Conservation (phyloP, 208 protist genomes). For the Vickermania spadyakhi region DNA sequence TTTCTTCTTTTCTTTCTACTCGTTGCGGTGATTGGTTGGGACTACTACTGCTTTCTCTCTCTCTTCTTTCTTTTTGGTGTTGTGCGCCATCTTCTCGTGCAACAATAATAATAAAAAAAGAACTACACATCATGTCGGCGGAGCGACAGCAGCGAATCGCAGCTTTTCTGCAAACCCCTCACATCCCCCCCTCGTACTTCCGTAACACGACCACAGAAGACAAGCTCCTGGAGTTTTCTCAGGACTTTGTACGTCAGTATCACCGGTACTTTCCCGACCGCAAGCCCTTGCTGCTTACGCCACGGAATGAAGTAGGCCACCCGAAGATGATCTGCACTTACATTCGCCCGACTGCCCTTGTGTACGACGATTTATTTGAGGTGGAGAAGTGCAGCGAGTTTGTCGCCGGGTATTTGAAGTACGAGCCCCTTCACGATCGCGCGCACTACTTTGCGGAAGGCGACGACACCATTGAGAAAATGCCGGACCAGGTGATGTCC, state of each 20-base stretch:
- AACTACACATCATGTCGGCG: conserved; percentile 9
- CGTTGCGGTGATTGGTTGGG: neutral
- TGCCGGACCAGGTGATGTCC: conserved; percentile 70
- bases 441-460: conserved; percentile 18
- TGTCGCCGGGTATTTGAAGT: conserved; percentile 77
- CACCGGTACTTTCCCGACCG: conserved; percentile 71
- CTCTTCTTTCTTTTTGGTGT: neutral
- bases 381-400: conserved; percentile 46
- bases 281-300: conserved; percentile 57
- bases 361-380: conserved; percentile 76
- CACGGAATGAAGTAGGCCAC: conserved; percentile 62
- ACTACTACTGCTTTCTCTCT: neutral
- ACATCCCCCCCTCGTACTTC: conserved; percentile 62
- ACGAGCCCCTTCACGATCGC: conserved; percentile 63
- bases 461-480: conserved; percentile 27
- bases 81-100: conserved; percentile 4
- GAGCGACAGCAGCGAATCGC: conserved; percentile 25
- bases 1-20: too few relatives aligned
- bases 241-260: conserved; percentile 62
- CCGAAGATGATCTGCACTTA: conserved; percentile 89
- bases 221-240: conserved; percentile 31
- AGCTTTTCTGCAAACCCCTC: conserved; percentile 19
- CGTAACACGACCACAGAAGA: conserved; percentile 56
- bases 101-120: too few relatives aligned
- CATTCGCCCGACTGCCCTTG: conserved; percentile 72